These are phyloP conservation scores for Actinomucor elegans DNA, from an alignment of 371 early-diverging fungal species.

Conservation along the genomic window DNA sequence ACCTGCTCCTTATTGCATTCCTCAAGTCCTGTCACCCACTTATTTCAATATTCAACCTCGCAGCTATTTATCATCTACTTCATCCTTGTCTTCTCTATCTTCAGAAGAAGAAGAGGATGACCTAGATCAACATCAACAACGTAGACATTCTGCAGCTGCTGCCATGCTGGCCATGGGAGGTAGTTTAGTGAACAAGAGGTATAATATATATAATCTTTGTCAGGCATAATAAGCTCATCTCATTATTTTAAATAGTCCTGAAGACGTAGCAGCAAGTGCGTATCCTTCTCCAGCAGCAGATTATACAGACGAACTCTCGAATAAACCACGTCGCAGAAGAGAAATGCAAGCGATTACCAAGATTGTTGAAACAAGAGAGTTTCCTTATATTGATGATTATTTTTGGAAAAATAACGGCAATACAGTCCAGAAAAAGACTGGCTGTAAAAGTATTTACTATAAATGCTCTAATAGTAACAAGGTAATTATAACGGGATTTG, in stretches of 20 bases:
- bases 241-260: too few relatives aligned
- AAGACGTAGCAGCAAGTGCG: too few relatives aligned
- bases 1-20: slow-evolving; percentile 4
- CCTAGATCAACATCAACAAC: slow-evolving; percentile 25
- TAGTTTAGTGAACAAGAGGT: neutral
- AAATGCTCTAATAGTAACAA: slow-evolving; percentile 51
- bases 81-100: slow-evolving; percentile 6
- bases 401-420: slow-evolving; percentile 67
- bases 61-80: slow-evolving; percentile 3
- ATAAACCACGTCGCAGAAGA: slow-evolving; percentile 44
- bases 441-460: slow-evolving; percentile 61
- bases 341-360: slow-evolving; percentile 69
- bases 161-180: slow-evolving; percentile 51
- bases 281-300: slow-evolving; percentile 26
- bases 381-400: slow-evolving; percentile 52
- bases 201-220: neutral
- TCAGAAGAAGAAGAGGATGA: neutral
- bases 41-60: neutral
- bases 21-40: neutral
- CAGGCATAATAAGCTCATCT: neutral
- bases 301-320: slow-evolving; percentile 4
- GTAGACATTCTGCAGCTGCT: slow-evolving; percentile 49
- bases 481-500: slow-evolving; percentile 28
- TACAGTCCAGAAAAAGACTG: slow-evolving; percentile 61
- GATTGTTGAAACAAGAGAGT: slow-evolving; percentile 63